A percentile compares a stretch with the other conserved stretches of the same genome.
These are phyloP conservation scores for Fusarium nematophilum DNA, from an alignment of 2,329 filamentous ascomycete genomes.

Conservation along the genomic window DNA sequence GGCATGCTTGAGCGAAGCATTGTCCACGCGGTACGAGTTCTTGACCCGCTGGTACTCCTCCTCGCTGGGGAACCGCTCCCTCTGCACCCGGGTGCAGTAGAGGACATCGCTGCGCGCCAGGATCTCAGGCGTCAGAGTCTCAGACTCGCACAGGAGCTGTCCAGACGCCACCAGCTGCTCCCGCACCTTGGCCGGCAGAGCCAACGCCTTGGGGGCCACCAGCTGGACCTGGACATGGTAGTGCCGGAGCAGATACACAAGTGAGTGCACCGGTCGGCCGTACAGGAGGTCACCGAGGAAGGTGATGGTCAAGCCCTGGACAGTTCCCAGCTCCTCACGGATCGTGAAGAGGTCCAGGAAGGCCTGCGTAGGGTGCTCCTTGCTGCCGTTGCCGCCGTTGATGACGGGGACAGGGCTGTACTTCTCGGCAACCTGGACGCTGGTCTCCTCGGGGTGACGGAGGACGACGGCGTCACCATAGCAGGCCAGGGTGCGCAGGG, in stretches of 20 bases:
- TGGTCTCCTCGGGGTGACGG: slow-evolving; percentile 86
- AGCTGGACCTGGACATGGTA: slow-evolving; percentile 96
- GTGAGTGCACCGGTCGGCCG: slow-evolving; percentile 93
- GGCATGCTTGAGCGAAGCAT: slow-evolving; percentile 87
- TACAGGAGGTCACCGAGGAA: slow-evolving; percentile 95
- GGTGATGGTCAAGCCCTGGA: slow-evolving; percentile 94
- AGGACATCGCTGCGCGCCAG: slow-evolving; percentile 88
- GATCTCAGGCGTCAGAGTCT: slow-evolving; percentile 86
- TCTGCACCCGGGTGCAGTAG: slow-evolving; percentile 97
- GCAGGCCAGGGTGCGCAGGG: slow-evolving; percentile 90
- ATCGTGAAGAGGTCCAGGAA: slow-evolving; percentile 99
- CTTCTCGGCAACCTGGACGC: slow-evolving; percentile 84
- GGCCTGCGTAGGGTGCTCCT: slow-evolving; percentile 97
- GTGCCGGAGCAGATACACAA: slow-evolving; percentile 92
- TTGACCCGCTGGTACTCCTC: slow-evolving; percentile 88
- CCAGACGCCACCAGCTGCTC: slow-evolving; percentile 78
- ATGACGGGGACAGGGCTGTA: slow-evolving; percentile 92
- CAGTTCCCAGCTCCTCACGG: slow-evolving; percentile 94
- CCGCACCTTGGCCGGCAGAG: slow-evolving; percentile 80
- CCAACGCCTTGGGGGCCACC: slow-evolving; percentile 82
- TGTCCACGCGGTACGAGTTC: slow-evolving; percentile 90
- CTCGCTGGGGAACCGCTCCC: slow-evolving; percentile 89
- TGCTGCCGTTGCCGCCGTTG: slow-evolving; percentile 95
- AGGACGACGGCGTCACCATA: slow-evolving; percentile 97
- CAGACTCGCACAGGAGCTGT: slow-evolving; percentile 80